Percentiles rank a stretch among this genome's conserved stretches.
Conservation (phyloP, 164 flowering plant species). For the Kalanchoe fedtschenkoi region DNA sequence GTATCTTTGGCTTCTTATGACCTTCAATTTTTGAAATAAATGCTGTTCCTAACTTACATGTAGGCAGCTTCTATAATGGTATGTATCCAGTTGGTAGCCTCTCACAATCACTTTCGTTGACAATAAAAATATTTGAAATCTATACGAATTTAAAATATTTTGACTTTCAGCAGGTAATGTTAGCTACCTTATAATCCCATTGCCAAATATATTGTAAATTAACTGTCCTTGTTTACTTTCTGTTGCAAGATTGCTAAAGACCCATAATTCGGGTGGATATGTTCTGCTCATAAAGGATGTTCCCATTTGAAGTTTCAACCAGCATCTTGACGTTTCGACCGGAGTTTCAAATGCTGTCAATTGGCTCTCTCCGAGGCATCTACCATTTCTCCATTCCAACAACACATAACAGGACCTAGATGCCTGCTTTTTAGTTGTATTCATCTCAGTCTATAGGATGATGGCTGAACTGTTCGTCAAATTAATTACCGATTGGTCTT, state of each 20-base stretch:
- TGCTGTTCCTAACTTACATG: too few species aligned
- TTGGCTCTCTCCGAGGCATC: not conserved
- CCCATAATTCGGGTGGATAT: not conserved
- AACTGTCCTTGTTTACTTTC: not conserved
- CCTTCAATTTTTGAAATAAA: too few species aligned
- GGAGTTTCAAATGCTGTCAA: not conserved
- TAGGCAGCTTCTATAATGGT: too few species aligned
- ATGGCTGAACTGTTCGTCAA: not conserved
- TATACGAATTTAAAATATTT: too few species aligned
- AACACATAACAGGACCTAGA: not conserved
- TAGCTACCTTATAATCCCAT: too few species aligned
- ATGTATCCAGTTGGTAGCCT: too few species aligned
- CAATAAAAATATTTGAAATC: too few species aligned
- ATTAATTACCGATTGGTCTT: not conserved
- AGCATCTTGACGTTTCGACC: too few species aligned
- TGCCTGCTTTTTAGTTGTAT: not conserved
- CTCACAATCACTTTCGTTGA: too few species aligned
- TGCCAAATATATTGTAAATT: not conserved
- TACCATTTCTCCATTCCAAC: not conserved
- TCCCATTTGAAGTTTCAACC: not conserved
- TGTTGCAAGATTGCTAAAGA: slow-evolving; percentile 7
- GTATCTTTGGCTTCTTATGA: too few species aligned
- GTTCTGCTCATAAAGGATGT: not conserved
- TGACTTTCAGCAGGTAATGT: too few species aligned
- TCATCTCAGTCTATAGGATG: not conserved